Evolutionary conservation across 805 yeast species (phyloP), one percentile per base, ranked within the genome.

Genomic region (Saccharomycopsis fibuligera): DNA sequence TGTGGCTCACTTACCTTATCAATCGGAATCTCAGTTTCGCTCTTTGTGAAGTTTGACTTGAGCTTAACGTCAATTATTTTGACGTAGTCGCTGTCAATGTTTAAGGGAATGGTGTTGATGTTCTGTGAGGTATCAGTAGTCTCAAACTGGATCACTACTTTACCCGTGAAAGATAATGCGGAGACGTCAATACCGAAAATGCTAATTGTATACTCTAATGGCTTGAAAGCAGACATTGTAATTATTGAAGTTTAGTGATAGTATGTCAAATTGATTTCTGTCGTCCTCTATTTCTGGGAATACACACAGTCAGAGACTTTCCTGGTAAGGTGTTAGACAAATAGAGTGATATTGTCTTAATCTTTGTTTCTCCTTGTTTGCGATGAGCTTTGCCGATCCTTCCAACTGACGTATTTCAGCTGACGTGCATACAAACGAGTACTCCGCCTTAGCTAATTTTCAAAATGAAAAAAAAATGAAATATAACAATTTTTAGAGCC

Each of bases 31-130:
- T 45, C 41, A 3, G 44, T 16, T 10, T 45, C 49, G 8, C 35
- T 45, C 19, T 45, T 45, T 14, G 49, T 45, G 21, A 9, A 45
- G 17, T 39, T 17, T 3, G 48, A 36, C 31, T 23, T 12, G n/a
- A 45, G n/a, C 5, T 39, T 37, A 14, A 31, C 35, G 10, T 29
- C 29, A 5, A 19, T 9, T 6, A 45, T 22, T 14, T 37, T 17
- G 5, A 36, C 24, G 17, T 24, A 16, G 17, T 45, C 22, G 8
- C 36, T n/a, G n/a, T 45, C n/a, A 17, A 33, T n/a, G 19, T 33
- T 33, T 6, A 33, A 9, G 6, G 37, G 37, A 12, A 33, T 33
- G 9, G 37, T 12, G 6, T 33, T 17, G 19, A 33, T 5, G 19
- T 12, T 6, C 14, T 33, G 8, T 6, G 6, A 6, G 19, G 8